Evolutionary conservation across 441 rosid genomes (phyloP), one percentile per base, ranked within the genome.

Genomic region (Sinapis alba): DNA sequence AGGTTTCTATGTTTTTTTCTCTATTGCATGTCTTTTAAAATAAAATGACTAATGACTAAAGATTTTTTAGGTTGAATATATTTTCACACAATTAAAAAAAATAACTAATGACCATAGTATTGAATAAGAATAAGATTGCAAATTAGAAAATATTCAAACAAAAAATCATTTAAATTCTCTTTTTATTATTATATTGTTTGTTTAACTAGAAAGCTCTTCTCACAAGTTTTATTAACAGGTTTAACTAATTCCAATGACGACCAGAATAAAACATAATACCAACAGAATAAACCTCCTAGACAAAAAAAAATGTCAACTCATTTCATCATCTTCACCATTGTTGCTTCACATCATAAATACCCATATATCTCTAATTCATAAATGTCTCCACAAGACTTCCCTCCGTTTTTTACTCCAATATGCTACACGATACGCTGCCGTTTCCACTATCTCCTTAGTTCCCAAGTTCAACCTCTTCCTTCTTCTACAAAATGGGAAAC

Each of bases 401-500:
- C 27, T 24, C 10, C 38, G 38, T 34, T 34, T 34, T 34, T 0
- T 34, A n/a, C n/a, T n/a, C 16, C 75, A 47, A 21, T 1, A 21
- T 16, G 9, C 32, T 0, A 62, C 45, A 36, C 74, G 43, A 57
- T 41, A 23, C 66, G 71, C 36, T 56, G 53, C 15, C 28, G 6
- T 7, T 18, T 20, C 5, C 10, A 26, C 19, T 16, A 32, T 7
- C 56, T 21, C 7, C 51, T 12, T 57, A 7, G 20, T 1, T 18
- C 10, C 43, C 43, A 36, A 6, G 23, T 36, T 10, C 7, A n/a
- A 57, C 51, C 19, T n/a, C 53, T 58, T 32, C 2, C 4, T 53
- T 20, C 26, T 19, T 10, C 53, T 1, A 15, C 19, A 27, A 38
- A 38, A 85, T 85, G 89, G 87, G 89, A 28, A 85, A 83, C 58